phyloP scores from a whole-genome alignment of 495 filamentous ascomycete genomes.

The Penicillium tannophilum region DNA sequence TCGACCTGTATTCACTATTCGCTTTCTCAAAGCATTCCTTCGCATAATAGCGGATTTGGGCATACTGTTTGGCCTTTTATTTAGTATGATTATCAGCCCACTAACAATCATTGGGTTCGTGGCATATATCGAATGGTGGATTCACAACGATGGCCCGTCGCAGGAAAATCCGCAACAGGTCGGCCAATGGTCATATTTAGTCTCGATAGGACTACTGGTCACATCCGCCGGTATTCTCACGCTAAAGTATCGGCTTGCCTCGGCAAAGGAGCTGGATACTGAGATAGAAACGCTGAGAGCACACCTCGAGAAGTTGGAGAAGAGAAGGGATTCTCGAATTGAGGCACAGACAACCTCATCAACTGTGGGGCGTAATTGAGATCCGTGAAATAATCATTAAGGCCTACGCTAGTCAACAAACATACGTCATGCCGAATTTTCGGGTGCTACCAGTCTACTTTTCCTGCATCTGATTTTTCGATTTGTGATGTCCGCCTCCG shows the following conservation, averaged over 20 bases:
- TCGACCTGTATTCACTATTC: conserved; percentile 14
- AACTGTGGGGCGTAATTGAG: background rate
- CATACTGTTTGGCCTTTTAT: conserved; percentile 25
- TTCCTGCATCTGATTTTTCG: too few species aligned
- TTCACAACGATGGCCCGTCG: conserved; percentile 34
- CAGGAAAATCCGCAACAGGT: conserved; percentile 36
- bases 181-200: conserved; percentile 37
- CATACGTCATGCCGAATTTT: background rate
- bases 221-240: conserved; percentile 32
- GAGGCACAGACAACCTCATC: background rate
- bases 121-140: conserved; percentile 36
- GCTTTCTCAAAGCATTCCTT: conserved; percentile 15
- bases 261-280: conserved; percentile 27
- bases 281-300: conserved; percentile 23
- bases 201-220: conserved; percentile 30
- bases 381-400: background rate
- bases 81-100: conserved; percentile 40
- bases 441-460: background rate
- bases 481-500: too few species aligned
- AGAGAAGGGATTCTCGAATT: conserved; percentile 13
- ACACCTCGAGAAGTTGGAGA: conserved; percentile 22
- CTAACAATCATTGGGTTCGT: conserved; percentile 38
- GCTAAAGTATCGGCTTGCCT: conserved; percentile 32
- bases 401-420: background rate
- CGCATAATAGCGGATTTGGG: conserved; percentile 19